phyloP scores from a whole-genome alignment of 768 basidiomycete species.

The Dendrothele bispora region DNA sequence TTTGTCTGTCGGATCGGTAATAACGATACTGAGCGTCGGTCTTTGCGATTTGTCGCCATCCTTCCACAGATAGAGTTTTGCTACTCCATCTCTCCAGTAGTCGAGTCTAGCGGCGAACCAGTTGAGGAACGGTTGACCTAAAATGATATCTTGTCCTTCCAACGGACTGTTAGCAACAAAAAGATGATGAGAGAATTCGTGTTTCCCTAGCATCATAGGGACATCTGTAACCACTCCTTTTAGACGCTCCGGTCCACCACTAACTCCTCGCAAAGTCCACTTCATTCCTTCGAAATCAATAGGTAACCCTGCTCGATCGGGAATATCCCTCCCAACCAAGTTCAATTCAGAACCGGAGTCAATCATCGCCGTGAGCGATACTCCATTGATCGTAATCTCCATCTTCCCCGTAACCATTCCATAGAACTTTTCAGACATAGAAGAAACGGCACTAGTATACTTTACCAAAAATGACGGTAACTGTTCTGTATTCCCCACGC shows the following conservation, averaged over 20 bases:
- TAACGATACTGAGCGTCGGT: neutral
- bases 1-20: too few relatives aligned
- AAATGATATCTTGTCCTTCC: slow-evolving; percentile 10
- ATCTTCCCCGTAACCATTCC: neutral
- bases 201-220: slow-evolving; percentile 5
- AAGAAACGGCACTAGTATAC: neutral
- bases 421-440: neutral
- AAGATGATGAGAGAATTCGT: too few relatives aligned
- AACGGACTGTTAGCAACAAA: slow-evolving; percentile 8
- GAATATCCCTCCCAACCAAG: too few relatives aligned
- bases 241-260: slow-evolving; percentile 12
- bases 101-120: slow-evolving; percentile 8
- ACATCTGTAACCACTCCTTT: slow-evolving; percentile 11
- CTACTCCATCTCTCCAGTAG: neutral
- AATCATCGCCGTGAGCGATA: neutral
- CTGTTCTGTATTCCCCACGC: too few relatives aligned
- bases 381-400: neutral
- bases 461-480: too few relatives aligned
- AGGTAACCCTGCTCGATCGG: slow-evolving; percentile 19
- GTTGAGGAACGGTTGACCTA: too few relatives aligned
- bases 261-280: slow-evolving; percentile 25
- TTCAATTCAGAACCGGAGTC: too few relatives aligned
- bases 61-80: neutral
- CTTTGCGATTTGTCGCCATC: neutral
- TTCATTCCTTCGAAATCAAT: slow-evolving; percentile 50